Percentiles rank a stretch among this genome's conserved stretches.
Conservation (phyloP, 129 eudicot species). For the Silybum marianum region DNA sequence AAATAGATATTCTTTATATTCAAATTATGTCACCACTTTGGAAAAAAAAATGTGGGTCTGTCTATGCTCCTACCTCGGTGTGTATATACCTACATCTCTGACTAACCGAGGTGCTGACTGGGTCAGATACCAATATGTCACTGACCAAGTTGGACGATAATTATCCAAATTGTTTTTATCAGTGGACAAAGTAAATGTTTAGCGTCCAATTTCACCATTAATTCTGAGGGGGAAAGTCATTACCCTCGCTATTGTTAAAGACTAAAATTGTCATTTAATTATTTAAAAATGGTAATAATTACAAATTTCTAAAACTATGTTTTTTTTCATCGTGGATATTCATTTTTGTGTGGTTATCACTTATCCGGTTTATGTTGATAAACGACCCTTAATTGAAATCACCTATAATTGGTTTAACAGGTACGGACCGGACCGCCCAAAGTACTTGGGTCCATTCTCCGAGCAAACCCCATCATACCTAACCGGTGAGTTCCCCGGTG, state of each 20-base stretch:
- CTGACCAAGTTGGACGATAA: neutral
- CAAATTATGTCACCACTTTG: no score
- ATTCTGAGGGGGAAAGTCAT: neutral
- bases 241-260: no score
- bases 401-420: constrained; percentile 28
- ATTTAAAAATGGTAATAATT: no score
- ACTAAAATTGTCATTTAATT: no score
- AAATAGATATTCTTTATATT: no score
- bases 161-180: neutral
- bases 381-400: neutral
- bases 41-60: no score
- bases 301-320: no score
- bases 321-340: no score
- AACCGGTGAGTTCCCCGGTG: constrained; percentile 82
- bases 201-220: neutral
- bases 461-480: constrained; percentile 76
- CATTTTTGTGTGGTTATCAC: neutral
- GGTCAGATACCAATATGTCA: neutral
- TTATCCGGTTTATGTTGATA: neutral
- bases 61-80: no score
- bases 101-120: neutral
- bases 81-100: neutral
- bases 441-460: constrained; percentile 79
- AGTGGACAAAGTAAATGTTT: no score
- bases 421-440: constrained; percentile 73